Evolutionary conservation across 495 filamentous ascomycete species (phyloP).

Genomic region (Cercophora sp.): DNA sequence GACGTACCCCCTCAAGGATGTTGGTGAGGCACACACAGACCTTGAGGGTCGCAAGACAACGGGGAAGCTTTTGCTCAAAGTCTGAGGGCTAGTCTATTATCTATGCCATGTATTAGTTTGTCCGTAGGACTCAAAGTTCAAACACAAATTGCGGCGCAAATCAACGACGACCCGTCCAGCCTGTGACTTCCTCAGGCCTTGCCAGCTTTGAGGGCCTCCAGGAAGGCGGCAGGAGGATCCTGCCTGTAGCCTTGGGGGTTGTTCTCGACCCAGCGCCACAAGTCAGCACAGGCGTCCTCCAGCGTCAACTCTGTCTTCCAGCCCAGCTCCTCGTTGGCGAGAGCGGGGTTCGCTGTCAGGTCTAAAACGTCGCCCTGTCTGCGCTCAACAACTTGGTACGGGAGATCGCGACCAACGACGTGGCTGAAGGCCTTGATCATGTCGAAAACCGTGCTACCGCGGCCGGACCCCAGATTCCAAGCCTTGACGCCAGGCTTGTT

Average conservation of each 20-base stretch:
- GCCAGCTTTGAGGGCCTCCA: conserved; percentile 61
- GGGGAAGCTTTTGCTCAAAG: conserved; percentile 67
- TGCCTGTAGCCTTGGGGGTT: conserved; percentile 95
- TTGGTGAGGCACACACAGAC: conserved; percentile 72
- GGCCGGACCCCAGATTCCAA: conserved; percentile 97
- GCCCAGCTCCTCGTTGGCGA: conserved; percentile 79
- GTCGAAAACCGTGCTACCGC: conserved; percentile 91
- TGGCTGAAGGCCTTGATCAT: conserved; percentile 93
- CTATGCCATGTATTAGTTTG: not conserved
- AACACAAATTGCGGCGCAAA: not conserved
- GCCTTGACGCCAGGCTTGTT: conserved; percentile 89
- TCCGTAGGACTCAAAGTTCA: not conserved
- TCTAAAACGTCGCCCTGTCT: conserved; percentile 89
- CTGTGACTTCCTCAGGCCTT: no score
- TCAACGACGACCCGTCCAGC: no score
- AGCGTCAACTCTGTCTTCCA: conserved; percentile 91
- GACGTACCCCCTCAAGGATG: conserved; percentile 74
- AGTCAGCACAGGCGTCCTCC: conserved; percentile 87
- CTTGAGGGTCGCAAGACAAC: conserved; percentile 78
- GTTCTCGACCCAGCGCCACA: conserved; percentile 94
- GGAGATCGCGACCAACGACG: conserved; percentile 77
- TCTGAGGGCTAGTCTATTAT: conserved; percentile 4
- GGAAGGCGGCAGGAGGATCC: conserved; percentile 75
- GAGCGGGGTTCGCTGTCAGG: conserved; percentile 84
- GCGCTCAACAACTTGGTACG: conserved; percentile 80